Evolutionary conservation across 2,329 filamentous ascomycete genomes (phyloP).

Genomic region (Elsinoe batatas): DNA sequence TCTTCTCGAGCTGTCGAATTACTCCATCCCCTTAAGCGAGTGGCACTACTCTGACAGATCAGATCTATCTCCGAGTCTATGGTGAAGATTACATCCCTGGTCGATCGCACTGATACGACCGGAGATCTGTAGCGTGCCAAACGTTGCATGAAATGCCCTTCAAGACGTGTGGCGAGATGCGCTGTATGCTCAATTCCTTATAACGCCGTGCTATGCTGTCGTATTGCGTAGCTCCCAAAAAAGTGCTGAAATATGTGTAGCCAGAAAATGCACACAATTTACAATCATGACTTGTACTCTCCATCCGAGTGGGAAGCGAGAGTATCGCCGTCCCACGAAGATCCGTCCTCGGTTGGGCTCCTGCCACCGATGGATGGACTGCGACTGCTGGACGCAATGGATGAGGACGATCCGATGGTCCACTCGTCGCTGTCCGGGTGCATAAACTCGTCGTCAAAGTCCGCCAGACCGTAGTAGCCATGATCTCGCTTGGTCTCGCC

Average conservation of each 20-base stretch:
- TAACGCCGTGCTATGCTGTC: slow-evolving; percentile 14
- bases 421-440: slow-evolving; percentile 70
- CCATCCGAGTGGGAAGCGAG: slow-evolving; percentile 37
- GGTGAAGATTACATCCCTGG: not conserved
- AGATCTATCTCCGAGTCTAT: not conserved
- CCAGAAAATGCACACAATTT: not conserved
- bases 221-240: slow-evolving; percentile 6
- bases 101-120: not conserved
- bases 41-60: not conserved
- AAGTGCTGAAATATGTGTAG: not conserved
- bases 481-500: slow-evolving; percentile 50
- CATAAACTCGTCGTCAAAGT: slow-evolving; percentile 42
- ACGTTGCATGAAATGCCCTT: not conserved
- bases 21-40: not conserved
- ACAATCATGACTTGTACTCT: slow-evolving; percentile 22
- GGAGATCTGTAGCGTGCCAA: not conserved
- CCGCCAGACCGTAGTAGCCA: slow-evolving; percentile 46
- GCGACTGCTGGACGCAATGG: slow-evolving; percentile 55
- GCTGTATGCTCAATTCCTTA: not conserved
- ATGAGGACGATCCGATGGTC: slow-evolving; percentile 77
- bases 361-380: slow-evolving; percentile 43
- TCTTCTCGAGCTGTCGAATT: not conserved
- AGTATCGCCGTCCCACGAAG: slow-evolving; percentile 49
- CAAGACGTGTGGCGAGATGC: not conserved
- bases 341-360: slow-evolving; percentile 47